Percentiles rank a stretch among this genome's conserved stretches.
phyloP scores from a whole-genome alignment of 345 rosid species.

The Clarkia xantiana region DNA sequence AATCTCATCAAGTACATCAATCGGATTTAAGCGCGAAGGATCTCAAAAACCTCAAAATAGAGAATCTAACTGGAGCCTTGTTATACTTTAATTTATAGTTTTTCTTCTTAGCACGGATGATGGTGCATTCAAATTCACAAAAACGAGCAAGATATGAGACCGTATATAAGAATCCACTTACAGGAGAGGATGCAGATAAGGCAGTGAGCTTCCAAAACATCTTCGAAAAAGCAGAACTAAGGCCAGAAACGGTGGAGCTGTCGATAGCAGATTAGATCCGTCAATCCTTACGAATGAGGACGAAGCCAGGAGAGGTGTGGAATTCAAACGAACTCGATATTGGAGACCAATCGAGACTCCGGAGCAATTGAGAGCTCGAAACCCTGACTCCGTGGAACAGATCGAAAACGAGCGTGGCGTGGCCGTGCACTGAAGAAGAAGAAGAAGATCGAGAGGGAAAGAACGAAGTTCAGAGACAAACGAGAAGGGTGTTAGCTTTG shows the following conservation, averaged over 20 bases:
- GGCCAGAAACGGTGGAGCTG: constrained; percentile 8
- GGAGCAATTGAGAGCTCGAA: constrained; percentile 1
- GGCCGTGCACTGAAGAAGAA: too few relatives aligned
- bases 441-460: constrained; percentile 29
- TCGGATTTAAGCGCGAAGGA: too few relatives aligned
- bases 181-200: constrained; percentile 86
- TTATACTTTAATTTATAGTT: neutral
- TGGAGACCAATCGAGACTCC: constrained; percentile 5
- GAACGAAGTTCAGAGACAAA: neutral
- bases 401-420: constrained; percentile 13
- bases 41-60: too few relatives aligned
- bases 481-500: neutral
- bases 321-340: constrained; percentile 11
- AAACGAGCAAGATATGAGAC: neutral
- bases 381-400: constrained; percentile 24
- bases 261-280: constrained; percentile 37
- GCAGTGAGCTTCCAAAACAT: constrained; percentile 98
- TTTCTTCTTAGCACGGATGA: neutral
- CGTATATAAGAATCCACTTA: constrained; percentile 24
- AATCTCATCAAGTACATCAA: too few relatives aligned
- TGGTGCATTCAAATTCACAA: neutral
- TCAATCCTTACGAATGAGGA: constrained; percentile 22
- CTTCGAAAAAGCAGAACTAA: constrained; percentile 9
- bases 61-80: too few relatives aligned
- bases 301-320: constrained; percentile 21